These are phyloP conservation scores for Pichia sp. DNA, from an alignment of 1,139 yeast genomes.

Conservation along the genomic window DNA sequence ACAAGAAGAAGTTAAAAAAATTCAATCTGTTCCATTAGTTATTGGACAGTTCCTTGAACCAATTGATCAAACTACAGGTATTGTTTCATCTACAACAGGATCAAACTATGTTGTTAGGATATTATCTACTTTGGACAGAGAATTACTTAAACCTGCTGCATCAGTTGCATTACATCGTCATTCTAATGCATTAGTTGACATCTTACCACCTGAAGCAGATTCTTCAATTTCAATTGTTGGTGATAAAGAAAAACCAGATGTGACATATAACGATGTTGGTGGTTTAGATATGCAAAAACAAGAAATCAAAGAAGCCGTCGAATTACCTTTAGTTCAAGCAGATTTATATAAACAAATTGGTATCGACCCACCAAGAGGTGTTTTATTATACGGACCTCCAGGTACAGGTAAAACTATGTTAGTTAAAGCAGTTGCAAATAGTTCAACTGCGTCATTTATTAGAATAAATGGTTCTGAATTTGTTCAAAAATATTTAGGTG, in stretches of 20 bases:
- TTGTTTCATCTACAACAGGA: constrained; percentile 95
- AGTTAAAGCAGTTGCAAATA: constrained; percentile 97
- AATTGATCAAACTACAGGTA: constrained; percentile 93
- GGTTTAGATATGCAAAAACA: constrained; percentile 99
- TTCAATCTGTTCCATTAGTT: constrained; percentile 94
- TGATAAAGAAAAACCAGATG: constrained; percentile 70
- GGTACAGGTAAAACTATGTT: constrained; percentile 99
- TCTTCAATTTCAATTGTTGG: constrained; percentile 93
- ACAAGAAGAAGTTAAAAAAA: constrained; percentile 96
- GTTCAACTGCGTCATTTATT: constrained; percentile 91
- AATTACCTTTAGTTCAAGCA: constrained; percentile 91
- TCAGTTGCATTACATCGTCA: constrained; percentile 98
- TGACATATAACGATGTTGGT: constrained; percentile 90
- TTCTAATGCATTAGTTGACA: constrained; percentile 94
- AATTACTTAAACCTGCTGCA: constrained; percentile 86
- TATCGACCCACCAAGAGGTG: constrained; percentile 98
- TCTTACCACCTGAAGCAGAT: constrained; percentile 97
- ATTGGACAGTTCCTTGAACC: constrained; percentile 98
- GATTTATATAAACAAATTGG: constrained; percentile 97
- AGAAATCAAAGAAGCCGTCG: constrained; percentile 98
- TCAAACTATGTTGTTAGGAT: constrained; percentile 95
- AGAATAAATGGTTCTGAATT: constrained; percentile 98
- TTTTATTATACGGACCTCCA: constrained; percentile 94
- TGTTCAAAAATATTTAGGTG: constrained; percentile 97
- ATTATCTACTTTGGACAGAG: constrained; percentile 89